A percentile compares a stretch with the other conserved stretches of the same genome.
Conservation (phyloP, 208 protist genomes). For the Wallacemonas sp. region DNA sequence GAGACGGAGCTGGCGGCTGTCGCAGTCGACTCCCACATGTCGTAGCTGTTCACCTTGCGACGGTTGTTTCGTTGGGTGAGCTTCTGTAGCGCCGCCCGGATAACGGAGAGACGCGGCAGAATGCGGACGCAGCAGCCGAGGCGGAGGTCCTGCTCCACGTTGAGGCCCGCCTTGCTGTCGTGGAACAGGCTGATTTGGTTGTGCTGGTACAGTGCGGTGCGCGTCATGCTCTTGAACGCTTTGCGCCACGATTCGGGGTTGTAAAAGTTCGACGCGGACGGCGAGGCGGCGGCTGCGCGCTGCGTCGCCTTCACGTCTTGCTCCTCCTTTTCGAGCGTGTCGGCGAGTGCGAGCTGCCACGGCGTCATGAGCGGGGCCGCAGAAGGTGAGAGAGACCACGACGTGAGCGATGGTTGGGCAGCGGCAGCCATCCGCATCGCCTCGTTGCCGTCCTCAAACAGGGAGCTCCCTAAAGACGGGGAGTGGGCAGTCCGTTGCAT, state of each 20-base stretch:
- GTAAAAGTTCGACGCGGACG: constrained; percentile 34
- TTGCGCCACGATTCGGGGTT: constrained; percentile 40
- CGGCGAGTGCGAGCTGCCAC: constrained; percentile 9
- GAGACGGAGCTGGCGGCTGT: not conserved
- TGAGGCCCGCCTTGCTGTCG: constrained; percentile 42
- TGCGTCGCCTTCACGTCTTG: constrained; percentile 9
- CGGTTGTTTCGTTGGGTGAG: constrained; percentile 10
- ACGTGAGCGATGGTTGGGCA: not conserved
- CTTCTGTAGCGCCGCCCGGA: constrained; percentile 47
- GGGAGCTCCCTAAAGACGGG: constrained; percentile 5
- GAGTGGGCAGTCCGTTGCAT: constrained; percentile 3
- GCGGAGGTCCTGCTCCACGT: constrained; percentile 40
- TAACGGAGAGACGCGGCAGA: constrained; percentile 56
- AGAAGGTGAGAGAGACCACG: constrained; percentile 2
- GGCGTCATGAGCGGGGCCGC: constrained; percentile 3
- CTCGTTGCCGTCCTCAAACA: not conserved
- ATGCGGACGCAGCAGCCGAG: constrained; percentile 61
- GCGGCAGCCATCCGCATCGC: not conserved
- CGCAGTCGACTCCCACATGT: constrained; percentile 22
- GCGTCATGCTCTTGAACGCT: constrained; percentile 35
- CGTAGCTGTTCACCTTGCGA: constrained; percentile 15
- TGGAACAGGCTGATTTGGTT: constrained; percentile 53
- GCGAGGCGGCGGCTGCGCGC: constrained; percentile 13
- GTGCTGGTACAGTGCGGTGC: constrained; percentile 19
- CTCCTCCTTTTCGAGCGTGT: not conserved